Evolutionary conservation across 768 basidiomycete genomes (phyloP), one percentile per base, ranked within the genome.

Genomic region (Xerocomellus chrysenteron): DNA sequence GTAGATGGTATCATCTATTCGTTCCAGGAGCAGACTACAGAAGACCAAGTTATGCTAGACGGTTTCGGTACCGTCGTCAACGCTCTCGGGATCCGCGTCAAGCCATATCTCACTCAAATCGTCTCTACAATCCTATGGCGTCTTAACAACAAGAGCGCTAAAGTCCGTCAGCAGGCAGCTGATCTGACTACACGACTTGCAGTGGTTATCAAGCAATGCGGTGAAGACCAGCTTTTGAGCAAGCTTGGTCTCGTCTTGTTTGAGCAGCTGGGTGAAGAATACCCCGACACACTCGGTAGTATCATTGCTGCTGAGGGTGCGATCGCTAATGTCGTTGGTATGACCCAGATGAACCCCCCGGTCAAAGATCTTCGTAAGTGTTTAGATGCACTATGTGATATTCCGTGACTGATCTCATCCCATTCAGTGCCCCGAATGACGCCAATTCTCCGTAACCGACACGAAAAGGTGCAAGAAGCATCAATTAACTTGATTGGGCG

Each of bases 271-370:
- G 97, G 97, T 71, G 96, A 98, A 76, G 97, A 99, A 76, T 99
- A 98, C 68, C 97, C 97, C 16, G 97, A 99, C 73, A 98, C 97
- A 1, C 83, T 99, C 35, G 97, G 97, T 70, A 98, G 96, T 78
- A 96, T 99, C 74, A 99, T 98, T 73, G 95, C 96, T 47, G 97
- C 97, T 43, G 93, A 94, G 67, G 96, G 94, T 60, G 97, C 97
- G 47, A 98, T 99, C 66, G 97, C 97, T 62, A 98, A 98, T 65
- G 97, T 98, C 48, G 97, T 99, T 60, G 97, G 97, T 75, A 99
- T 98, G 97, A 97, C 97, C 11, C 94, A 98, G 73, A 99, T 99
- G 97, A 98, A 97, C 71, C 97, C 97, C 14, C 97, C 97, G 0
- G 95, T 99, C 28, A 99, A 99, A 74, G 97, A 99, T 82, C 86